Evolutionary conservation across 1,284 basidiomycete species (phyloP).

Genomic region (Malassezia furfur): DNA sequence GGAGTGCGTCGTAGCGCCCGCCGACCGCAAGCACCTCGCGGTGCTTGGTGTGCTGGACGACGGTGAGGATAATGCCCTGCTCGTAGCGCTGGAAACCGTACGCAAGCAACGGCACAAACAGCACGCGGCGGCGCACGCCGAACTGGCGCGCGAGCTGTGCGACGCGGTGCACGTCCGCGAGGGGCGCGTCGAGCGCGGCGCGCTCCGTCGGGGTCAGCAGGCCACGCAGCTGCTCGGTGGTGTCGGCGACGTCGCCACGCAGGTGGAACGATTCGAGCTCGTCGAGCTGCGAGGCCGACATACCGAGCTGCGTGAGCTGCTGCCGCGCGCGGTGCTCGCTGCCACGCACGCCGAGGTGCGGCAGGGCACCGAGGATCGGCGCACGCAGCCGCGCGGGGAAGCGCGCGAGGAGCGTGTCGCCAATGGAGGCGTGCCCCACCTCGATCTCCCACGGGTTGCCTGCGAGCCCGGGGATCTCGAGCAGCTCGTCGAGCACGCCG

Average conservation of each 20-base stretch:
- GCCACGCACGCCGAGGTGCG: constrained; percentile 22
- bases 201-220: constrained; percentile 31
- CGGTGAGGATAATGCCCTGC: constrained; percentile 65
- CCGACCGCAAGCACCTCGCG: constrained; percentile 66
- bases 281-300: constrained; percentile 37
- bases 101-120: constrained; percentile 63
- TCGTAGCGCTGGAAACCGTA: constrained; percentile 57
- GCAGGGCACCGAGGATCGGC: constrained; percentile 24
- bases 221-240: constrained; percentile 24
- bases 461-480: constrained; percentile 39
- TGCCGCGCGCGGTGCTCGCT: constrained; percentile 26
- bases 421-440: constrained; percentile 38
- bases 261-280: constrained; percentile 40
- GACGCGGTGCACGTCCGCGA: constrained; percentile 58
- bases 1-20: constrained; percentile 68
- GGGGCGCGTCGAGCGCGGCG: constrained; percentile 40
- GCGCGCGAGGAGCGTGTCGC: constrained; percentile 35
- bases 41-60: constrained; percentile 55
- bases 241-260: constrained; percentile 25
- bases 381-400: constrained; percentile 36
- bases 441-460: constrained; percentile 40
- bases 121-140: constrained; percentile 58
- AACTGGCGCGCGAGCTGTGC: constrained; percentile 59
- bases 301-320: constrained; percentile 29
- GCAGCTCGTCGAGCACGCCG: constrained; percentile 38